phyloP scores from a whole-genome alignment of 1,284 basidiomycete genomes.

The Bjerkandera adusta region DNA sequence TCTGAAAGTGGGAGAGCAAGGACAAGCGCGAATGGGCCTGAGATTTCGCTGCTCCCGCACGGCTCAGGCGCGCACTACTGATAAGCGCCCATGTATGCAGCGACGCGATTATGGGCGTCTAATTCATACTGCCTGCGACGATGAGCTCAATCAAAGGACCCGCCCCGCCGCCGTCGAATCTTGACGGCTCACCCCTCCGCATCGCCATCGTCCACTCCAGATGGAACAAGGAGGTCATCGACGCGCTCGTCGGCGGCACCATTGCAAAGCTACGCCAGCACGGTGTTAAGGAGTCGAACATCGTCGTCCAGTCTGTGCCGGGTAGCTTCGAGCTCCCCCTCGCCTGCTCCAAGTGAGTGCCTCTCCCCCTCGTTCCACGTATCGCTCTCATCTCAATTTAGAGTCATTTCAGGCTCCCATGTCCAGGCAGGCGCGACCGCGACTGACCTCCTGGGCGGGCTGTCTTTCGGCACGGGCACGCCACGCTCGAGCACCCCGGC shows the following conservation, averaged over 20 bases:
- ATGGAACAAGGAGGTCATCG: conserved; percentile 90
- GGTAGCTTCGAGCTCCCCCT: conserved; percentile 94
- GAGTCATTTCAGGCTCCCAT: conserved; percentile 83
- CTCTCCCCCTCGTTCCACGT: conserved; percentile 1
- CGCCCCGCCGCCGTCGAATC: conserved; percentile 52
- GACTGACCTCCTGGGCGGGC: conserved; percentile 78
- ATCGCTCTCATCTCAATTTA: conserved; percentile 26
- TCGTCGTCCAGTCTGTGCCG: conserved; percentile 89
- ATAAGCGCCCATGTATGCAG: conserved; percentile 14
- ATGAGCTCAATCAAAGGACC: conserved; percentile 76
- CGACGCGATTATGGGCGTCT: conserved; percentile 4
- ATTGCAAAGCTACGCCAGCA: conserved; percentile 75
- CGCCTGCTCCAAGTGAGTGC: conserved; percentile 72
- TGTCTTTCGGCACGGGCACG: conserved; percentile 42
- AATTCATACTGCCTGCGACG: conserved; percentile 25
- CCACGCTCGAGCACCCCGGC: conserved; percentile 31
- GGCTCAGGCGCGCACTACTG: no score
- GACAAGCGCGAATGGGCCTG: no score
- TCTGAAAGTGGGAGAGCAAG: no score
- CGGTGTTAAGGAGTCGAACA: conserved; percentile 89
- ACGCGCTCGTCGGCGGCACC: conserved; percentile 78
- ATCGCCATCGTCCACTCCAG: conserved; percentile 90
- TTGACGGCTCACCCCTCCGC: conserved; percentile 79
- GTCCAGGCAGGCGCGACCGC: conserved; percentile 73
- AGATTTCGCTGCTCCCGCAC: no score